phyloP scores from a whole-genome alignment of 768 basidiomycete species.

The Lactarius tabidus region DNA sequence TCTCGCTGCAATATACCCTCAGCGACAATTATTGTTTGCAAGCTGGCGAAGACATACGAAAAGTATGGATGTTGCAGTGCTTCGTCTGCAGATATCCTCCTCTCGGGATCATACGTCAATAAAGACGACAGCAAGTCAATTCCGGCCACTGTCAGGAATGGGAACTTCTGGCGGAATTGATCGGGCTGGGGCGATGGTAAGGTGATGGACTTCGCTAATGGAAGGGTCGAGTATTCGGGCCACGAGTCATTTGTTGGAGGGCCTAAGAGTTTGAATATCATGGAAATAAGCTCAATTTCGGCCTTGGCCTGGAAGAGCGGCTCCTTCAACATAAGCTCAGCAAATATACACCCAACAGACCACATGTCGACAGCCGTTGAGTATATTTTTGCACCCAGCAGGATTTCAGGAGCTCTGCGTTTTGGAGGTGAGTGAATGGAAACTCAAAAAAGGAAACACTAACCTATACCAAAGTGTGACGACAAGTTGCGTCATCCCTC shows the following conservation, averaged over 20 bases:
- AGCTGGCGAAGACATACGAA: constrained; percentile 46
- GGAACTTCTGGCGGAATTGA: constrained; percentile 83
- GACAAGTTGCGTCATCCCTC: constrained; percentile 97
- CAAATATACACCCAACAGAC: constrained; percentile 99
- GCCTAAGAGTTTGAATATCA: constrained; percentile 94
- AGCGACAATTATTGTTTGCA: not conserved
- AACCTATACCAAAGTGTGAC: constrained; percentile 99
- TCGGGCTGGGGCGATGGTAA: constrained; percentile 70
- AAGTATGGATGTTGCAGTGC: constrained; percentile 92
- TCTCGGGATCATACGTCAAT: constrained; percentile 84
- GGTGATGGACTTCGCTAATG: constrained; percentile 74
- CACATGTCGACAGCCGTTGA: constrained; percentile 97
- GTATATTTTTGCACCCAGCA: constrained; percentile 90
- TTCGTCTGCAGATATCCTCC: constrained; percentile 84
- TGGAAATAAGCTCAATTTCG: constrained; percentile 86
- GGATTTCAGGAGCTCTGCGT: constrained; percentile 85
- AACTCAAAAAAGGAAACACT: constrained; percentile 28
- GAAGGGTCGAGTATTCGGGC: constrained; percentile 79
- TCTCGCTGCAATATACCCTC: constrained; percentile 54
- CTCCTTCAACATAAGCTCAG: constrained; percentile 90
- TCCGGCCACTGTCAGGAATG: constrained; percentile 76
- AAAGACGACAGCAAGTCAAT: constrained; percentile 79
- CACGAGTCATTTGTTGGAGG: constrained; percentile 84
- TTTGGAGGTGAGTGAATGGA: constrained; percentile 15
- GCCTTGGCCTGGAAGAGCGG: constrained; percentile 97